These are phyloP conservation scores for Eragrostis tef DNA, from an alignment of 202 grass and related monocot genomes.

Conservation along the genomic window DNA sequence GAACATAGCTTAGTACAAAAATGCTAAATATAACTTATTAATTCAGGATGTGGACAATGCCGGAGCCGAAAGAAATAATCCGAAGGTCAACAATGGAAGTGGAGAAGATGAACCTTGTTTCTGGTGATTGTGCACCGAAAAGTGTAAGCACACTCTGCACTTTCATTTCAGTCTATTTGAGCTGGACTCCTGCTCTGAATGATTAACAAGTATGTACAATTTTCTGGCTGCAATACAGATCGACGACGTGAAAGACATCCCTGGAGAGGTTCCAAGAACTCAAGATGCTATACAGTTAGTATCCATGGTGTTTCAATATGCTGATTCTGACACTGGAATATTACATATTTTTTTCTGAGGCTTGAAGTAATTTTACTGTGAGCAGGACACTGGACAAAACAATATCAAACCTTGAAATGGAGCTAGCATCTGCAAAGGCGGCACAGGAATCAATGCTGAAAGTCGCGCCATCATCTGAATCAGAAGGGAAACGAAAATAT, in stretches of 20 bases:
- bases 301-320: not conserved
- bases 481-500: slow-evolving; percentile 52
- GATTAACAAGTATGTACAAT: not conserved
- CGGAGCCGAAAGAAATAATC: slow-evolving; percentile 78
- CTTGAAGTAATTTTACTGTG: not conserved
- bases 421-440: slow-evolving; percentile 75
- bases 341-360: not conserved
- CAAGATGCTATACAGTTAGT: slow-evolving; percentile 88
- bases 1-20: not conserved
- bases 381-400: slow-evolving; percentile 80
- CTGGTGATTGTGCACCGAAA: slow-evolving; percentile 62
- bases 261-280: slow-evolving; percentile 54
- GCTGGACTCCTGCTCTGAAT: not conserved
- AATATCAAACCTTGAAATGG: slow-evolving; percentile 83
- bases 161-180: not conserved
- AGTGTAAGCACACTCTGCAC: slow-evolving; percentile 46
- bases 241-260: slow-evolving; percentile 43
- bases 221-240: slow-evolving; percentile 40
- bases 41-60: slow-evolving; percentile 89
- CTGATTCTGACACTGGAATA: not conserved
- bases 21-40: not conserved
- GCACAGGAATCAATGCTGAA: slow-evolving; percentile 66
- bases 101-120: slow-evolving; percentile 62
- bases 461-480: slow-evolving; percentile 53
- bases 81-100: slow-evolving; percentile 58